These are phyloP conservation scores for Aphanomyces astaci DNA, from an alignment of 352 stramenopile genomes.

Conservation along the genomic window DNA sequence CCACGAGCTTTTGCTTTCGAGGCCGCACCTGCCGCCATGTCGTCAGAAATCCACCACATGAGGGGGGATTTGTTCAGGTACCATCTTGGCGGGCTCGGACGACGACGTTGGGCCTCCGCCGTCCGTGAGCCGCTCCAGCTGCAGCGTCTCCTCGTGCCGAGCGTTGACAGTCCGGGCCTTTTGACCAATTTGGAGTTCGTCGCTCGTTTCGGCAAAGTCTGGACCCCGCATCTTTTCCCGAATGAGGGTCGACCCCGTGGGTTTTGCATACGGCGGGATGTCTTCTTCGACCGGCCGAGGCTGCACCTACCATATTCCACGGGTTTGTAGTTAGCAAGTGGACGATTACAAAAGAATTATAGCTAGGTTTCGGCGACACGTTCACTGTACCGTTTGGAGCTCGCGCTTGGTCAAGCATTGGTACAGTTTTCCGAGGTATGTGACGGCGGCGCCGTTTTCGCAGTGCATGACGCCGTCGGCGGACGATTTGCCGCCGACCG, in stretches of 20 bases:
- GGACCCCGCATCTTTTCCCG: slow-evolving; percentile 70
- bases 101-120: slow-evolving; percentile 5
- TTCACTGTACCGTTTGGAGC: slow-evolving; percentile 61
- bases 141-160: slow-evolving; percentile 70
- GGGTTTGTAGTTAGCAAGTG: slow-evolving; percentile 22
- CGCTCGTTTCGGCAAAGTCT: slow-evolving; percentile 60
- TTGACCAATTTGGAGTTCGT: slow-evolving; percentile 58
- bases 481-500: slow-evolving; percentile 40
- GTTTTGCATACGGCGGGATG: slow-evolving; percentile 74
- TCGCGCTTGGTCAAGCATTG: slow-evolving; percentile 84
- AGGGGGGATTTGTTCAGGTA: neutral
- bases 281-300: slow-evolving; percentile 31
- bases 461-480: slow-evolving; percentile 85
- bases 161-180: slow-evolving; percentile 53
- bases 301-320: slow-evolving; percentile 19
- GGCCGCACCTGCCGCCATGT: neutral
- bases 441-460: slow-evolving; percentile 77
- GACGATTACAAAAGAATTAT: too few relatives aligned
- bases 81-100: slow-evolving; percentile 15
- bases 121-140: slow-evolving; percentile 57
- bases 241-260: slow-evolving; percentile 75
- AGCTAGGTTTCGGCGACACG: too few relatives aligned
- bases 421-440: slow-evolving; percentile 84
- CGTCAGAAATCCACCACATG: neutral
- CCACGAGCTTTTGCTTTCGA: slow-evolving; percentile 24